Conservation (phyloP, 371 early-diverging fungal genomes). For the Syncephalastrum monosporum region DNA sequence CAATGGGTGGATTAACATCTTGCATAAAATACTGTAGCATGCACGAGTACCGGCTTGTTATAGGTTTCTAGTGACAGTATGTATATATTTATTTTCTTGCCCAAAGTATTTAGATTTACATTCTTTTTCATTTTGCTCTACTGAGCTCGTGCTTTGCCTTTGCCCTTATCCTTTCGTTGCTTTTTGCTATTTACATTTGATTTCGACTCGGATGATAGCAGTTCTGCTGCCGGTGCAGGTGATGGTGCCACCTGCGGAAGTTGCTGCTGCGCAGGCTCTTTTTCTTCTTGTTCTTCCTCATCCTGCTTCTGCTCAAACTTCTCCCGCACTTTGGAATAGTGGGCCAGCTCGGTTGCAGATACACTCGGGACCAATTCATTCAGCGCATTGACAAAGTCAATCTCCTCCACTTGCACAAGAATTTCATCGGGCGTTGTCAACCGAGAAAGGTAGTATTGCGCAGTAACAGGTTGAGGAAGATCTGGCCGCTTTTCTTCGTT, state of each 20-base stretch:
- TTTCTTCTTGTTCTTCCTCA: conserved; percentile 28
- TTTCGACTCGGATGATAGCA: not conserved
- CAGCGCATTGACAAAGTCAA: conserved; percentile 85
- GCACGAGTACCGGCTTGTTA: too few relatives aligned
- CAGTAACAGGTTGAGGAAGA: conserved; percentile 18
- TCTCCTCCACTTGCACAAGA: conserved; percentile 70
- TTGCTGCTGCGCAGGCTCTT: conserved; percentile 8
- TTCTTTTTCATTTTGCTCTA: not conserved
- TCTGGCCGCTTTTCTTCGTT: conserved; percentile 33
- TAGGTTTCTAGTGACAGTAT: too few relatives aligned
- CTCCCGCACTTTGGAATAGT: conserved; percentile 79
- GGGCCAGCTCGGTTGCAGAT: conserved; percentile 82
- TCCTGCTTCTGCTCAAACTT: conserved; percentile 52
- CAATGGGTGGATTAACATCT: too few relatives aligned
- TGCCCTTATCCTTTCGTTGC: conserved; percentile 19
- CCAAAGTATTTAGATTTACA: too few relatives aligned
- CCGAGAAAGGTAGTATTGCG: conserved; percentile 23
- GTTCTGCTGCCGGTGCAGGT: not conserved
- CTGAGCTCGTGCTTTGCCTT: conserved; percentile 23
- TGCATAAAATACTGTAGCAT: too few relatives aligned
- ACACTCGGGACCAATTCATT: conserved; percentile 89
- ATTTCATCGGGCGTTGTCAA: conserved; percentile 55
- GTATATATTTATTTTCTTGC: too few relatives aligned
- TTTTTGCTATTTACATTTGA: conserved; percentile 1
- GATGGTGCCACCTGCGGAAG: not conserved